Evolutionary conservation across 306 rosid species (phyloP).

Genomic region (Cicer yamashitae): DNA sequence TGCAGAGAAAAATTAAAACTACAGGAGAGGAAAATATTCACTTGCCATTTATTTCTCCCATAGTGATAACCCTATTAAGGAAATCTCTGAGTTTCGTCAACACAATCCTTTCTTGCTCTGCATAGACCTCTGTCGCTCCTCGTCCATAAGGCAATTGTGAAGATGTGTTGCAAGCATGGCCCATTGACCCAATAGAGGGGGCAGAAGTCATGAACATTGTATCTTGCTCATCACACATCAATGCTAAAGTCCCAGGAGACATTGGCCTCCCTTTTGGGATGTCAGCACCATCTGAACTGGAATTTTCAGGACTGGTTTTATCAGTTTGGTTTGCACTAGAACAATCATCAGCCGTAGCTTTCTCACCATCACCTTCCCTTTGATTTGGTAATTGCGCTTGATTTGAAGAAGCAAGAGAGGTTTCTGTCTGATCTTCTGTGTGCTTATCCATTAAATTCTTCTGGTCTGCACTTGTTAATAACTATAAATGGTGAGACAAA

Average conservation of each 20-base stretch:
- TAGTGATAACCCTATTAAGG: slow-evolving; percentile 87
- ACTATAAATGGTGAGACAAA: slow-evolving; percentile 45
- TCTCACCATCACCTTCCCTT: slow-evolving; percentile 68
- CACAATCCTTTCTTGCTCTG: slow-evolving; percentile 87
- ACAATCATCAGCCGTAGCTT: slow-evolving; percentile 72
- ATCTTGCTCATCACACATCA: slow-evolving; percentile 98
- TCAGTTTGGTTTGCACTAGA: slow-evolving; percentile 77
- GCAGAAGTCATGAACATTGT: slow-evolving; percentile 86
- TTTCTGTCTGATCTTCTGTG: slow-evolving; percentile 65
- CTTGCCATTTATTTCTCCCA: slow-evolving; percentile 97
- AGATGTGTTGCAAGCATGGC: slow-evolving; percentile 70
- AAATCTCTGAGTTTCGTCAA: slow-evolving; percentile 85
- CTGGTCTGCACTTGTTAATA: slow-evolving; percentile 63
- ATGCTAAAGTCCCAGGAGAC: slow-evolving; percentile 99
- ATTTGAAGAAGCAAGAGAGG: slow-evolving; percentile 73
- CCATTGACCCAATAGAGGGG: slow-evolving; percentile 65
- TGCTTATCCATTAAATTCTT: slow-evolving; percentile 67
- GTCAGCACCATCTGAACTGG: slow-evolving; percentile 78
- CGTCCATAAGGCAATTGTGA: slow-evolving; percentile 67
- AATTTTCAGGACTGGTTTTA: slow-evolving; percentile 71
- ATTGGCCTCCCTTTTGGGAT: slow-evolving; percentile 78
- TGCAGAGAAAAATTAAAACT: slow-evolving; percentile 32
- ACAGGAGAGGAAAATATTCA: slow-evolving; percentile 44
- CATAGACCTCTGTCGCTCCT: slow-evolving; percentile 81
- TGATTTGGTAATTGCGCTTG: slow-evolving; percentile 73